Percentiles rank a stretch among this genome's conserved stretches.
Evolutionary conservation across 768 basidiomycete species (phyloP).

Genomic region (Obba rivulosa): DNA sequence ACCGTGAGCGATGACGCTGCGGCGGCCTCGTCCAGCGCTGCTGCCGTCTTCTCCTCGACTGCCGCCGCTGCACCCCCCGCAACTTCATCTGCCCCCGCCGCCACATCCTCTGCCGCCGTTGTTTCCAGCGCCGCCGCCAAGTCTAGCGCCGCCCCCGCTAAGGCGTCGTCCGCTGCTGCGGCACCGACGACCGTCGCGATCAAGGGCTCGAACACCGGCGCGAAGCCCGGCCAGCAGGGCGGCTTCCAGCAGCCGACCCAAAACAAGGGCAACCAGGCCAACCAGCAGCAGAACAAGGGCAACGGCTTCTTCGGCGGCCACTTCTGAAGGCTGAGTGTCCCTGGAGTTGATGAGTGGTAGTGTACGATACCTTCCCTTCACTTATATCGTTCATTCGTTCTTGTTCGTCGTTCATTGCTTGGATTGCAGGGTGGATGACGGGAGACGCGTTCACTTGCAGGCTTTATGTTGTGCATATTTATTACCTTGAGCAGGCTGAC

Average conservation of each 20-base stretch:
- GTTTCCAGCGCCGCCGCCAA: conserved; percentile 3
- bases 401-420: not conserved
- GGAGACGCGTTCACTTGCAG: not conserved
- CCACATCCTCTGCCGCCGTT: not conserved
- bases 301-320: too few species aligned
- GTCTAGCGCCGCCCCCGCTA: too few species aligned
- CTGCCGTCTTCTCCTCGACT: conserved; percentile 2
- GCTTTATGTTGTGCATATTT: conserved; percentile 1
- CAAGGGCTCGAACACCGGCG: conserved; percentile 13
- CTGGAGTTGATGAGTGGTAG: too few species aligned
- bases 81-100: not conserved
- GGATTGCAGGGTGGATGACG: not conserved
- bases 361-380: too few species aligned
- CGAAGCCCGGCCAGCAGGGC: conserved; percentile 9
- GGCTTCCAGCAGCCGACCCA: conserved; percentile 7
- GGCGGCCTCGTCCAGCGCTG: conserved; percentile 6
- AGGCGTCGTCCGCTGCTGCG: not conserved
- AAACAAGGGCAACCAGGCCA: conserved; percentile 1
- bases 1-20: conserved; percentile 18
- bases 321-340: too few species aligned
- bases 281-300: not conserved
- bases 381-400: too few species aligned
- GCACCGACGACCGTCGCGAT: conserved; percentile 6
- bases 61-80: conserved; percentile 3
- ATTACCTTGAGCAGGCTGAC: not conserved